Percentiles rank a stretch among this genome's conserved stretches.
These are phyloP conservation scores for Colletotrichum truncatum DNA, from an alignment of 2,329 filamentous ascomycete genomes.

Conservation along the genomic window DNA sequence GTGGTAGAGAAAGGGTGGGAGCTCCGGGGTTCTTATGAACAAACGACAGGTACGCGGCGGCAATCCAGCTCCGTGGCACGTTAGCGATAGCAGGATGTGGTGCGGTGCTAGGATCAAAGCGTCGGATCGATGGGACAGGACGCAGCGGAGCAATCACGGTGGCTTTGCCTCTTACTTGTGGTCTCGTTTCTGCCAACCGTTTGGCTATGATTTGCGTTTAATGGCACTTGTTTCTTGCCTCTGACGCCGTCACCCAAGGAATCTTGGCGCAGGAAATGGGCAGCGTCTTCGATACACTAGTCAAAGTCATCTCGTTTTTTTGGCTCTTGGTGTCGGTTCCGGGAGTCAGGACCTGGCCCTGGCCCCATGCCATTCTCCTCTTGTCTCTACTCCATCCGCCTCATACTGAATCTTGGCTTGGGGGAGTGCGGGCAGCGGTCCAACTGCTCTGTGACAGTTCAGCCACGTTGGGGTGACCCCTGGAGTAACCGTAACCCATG, in stretches of 20 bases:
- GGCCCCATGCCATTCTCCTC: neutral
- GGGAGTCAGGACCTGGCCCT: constrained; percentile 8
- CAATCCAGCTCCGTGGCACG: constrained; percentile 9
- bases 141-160: neutral
- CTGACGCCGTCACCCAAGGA: constrained; percentile 11
- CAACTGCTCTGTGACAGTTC: constrained; percentile 6
- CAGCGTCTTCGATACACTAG: constrained; percentile 17
- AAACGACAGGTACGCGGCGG: neutral
- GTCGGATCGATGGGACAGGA: constrained; percentile 4
- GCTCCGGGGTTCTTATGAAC: constrained; percentile 27
- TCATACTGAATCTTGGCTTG: constrained; percentile 11
- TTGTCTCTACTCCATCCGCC: neutral
- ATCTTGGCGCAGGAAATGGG: constrained; percentile 8
- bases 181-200: constrained; percentile 14
- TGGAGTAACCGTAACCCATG: constrained; percentile 15
- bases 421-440: constrained; percentile 22
- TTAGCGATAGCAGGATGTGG: neutral
- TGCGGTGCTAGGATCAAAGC: constrained; percentile 26
- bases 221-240: constrained; percentile 10
- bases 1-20: neutral
- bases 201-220: constrained; percentile 21
- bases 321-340: constrained; percentile 5
- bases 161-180: neutral
- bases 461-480: constrained; percentile 20
- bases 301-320: constrained; percentile 22